Base-by-base conservation (phyloP, 257 asterid genomes). In the Penstemon davidsonii region DNA sequence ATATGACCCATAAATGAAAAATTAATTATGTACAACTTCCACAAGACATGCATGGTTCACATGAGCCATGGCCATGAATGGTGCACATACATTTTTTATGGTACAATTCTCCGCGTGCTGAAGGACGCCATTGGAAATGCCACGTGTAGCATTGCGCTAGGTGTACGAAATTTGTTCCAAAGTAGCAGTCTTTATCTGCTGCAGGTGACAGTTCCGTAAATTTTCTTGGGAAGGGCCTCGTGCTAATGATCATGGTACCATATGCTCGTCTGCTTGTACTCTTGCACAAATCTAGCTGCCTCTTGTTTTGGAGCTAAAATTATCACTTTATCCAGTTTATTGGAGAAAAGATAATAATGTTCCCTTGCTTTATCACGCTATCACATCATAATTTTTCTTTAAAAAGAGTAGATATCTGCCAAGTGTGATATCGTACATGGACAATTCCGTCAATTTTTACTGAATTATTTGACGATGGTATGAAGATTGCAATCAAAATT, bases 51-150 rank as follows among this genome's bases (percentile, higher is more conserved):
- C 18, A 15, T 15, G 18, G 18, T 15, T 65, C 70, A 38, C 60
- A 64, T 12, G 68, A 63, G 33, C 11, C 56, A 33, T 47, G 56
- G 11, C 18, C 45, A 6, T 11, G 66, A 41, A 52, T 25, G 68
- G 44, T 46, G 25, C 33, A 63, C 33, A 63, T 62, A 42, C 44
- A 46, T 25, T 36, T 37, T 50, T 51, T 47, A 51, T n/a, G 46
- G 55, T 45, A 25, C 58, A 36, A 36, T 47, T 37, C 4, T 50
- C 36, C 12, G 37, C 59, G 59, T 64, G 47, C 67, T 44, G 55
- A 42, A 10, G 25, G 46, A 45, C 55, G 67, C 46, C 55, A 9
- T 8, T 7, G 8, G 8, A 61, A 7, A 55, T 62, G 55, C 55
- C 42, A 62, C 55, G 55, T 46, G 19, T 33, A 56, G 39, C 33